Evolutionary conservation across 2,329 filamentous ascomycete species (phyloP), one percentile per base, ranked within the genome.

Genomic region (Xylaria digitata): DNA sequence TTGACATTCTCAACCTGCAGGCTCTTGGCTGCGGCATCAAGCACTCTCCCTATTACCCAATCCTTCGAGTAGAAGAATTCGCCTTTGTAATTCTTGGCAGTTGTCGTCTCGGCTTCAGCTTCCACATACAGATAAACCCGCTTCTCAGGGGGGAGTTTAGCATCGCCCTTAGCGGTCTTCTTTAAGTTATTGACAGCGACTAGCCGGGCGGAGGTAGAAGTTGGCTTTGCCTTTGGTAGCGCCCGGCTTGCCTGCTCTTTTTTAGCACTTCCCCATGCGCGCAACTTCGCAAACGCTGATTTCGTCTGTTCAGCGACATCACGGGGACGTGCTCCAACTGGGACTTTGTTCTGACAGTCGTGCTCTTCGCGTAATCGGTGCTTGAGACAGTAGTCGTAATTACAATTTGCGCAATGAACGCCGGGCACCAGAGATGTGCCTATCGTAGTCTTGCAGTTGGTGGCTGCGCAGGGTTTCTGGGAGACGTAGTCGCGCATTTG

Each of bases 41-140:
- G 80, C 21, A 96, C 85, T 54, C 93, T 83, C 0, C 96, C 96
- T 0, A 98, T 87, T n/a, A 91, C 95, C 93, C 93, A 98, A 65
- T 97, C 92, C 73, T 86, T 86, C 67, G 87, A 90, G 78, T 92
- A 96, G 78, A 89, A 96, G 79, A 95, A 94, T 67, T 91, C 88
- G 7, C 92, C 92, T 75, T 89, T 91, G 3, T 94, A 94, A 49
- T 92, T 89, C 78, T 97, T 97, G 6, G 92, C 89, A 59, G 89
- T 92, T 1, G 94, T 90, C 0, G 93, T 96, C 74, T 93, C 92
- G 9, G 92, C 92, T 75, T 94, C 93, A 0, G 95, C 96, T 77
- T 98, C 95, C 19, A 97, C 92, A 76, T 92, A 90, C 0, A 99
- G 76, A 76, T 98, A 98, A 1, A 99, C 81, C n/a, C 96, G 84